Conservation (phyloP, 2,329 filamentous ascomycete species). For the Albophoma yamanashiensis region DNA sequence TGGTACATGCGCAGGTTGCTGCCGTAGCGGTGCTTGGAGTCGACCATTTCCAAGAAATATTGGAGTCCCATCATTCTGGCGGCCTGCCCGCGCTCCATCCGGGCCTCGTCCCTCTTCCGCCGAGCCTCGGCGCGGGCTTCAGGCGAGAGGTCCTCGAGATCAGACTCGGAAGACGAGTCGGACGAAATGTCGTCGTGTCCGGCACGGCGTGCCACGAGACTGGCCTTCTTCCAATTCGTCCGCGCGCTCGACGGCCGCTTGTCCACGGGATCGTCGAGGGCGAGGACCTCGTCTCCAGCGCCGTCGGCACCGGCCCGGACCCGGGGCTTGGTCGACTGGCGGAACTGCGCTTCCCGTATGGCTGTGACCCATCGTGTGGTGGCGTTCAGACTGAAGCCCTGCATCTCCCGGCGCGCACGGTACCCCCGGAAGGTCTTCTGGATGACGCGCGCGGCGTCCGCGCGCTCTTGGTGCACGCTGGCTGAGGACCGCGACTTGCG, state of each 20-base stretch:
- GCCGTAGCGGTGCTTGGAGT: conserved; percentile 79
- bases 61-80: conserved; percentile 75
- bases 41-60: conserved; percentile 80
- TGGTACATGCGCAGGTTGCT: conserved; percentile 76
- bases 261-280: conserved; percentile 7
- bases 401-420: conserved; percentile 57
- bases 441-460: conserved; percentile 44
- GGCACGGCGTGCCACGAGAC: conserved; percentile 59
- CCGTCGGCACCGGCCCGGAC: conserved; percentile 14
- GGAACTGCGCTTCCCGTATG: conserved; percentile 44
- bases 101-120: conserved; percentile 35
- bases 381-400: conserved; percentile 59
- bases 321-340: conserved; percentile 35
- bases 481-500: conserved; percentile 15
- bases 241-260: conserved; percentile 33
- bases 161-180: conserved; percentile 10
- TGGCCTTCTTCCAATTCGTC: conserved; percentile 66
- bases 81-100: conserved; percentile 48
- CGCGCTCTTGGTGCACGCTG: conserved; percentile 8
- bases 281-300: conserved; percentile 2
- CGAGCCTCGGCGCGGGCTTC: conserved; percentile 27
- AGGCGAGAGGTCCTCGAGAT: conserved; percentile 11
- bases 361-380: conserved; percentile 62
- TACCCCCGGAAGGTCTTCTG: conserved; percentile 73
- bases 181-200: conserved; percentile 48